Base-by-base conservation (phyloP, 108 stramenopile genomes). In the Chaetoceros muelleri region DNA sequence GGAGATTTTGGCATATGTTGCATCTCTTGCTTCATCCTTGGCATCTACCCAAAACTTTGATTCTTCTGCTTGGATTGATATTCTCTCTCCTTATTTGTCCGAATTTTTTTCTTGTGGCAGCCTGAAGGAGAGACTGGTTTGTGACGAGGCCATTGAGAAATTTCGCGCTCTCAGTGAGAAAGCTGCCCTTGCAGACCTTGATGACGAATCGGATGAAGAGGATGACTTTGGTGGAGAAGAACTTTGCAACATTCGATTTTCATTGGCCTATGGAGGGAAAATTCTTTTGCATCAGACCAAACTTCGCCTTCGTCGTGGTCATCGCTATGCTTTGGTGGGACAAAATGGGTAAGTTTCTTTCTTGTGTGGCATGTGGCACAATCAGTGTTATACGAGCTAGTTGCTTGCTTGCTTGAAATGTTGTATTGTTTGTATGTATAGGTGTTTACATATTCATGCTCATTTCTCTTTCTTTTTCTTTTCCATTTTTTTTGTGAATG, bases 251-350 rank as follows among this genome's bases (percentile, higher is more conserved):
- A 75, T 95, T 57, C 82, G 92, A 47, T 90, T 92, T 75, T 85
- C 84, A 44, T 66, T 99, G 30, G 98, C 98, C 26, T 99, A 98
- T 78, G 98, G 96, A 48, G 95, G 96, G 47, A 96, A 96, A 71
- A 97, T 99, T 53, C 70, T 99, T 24, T 72, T 99, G 47, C 94
- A 96, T 68, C 88, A 95, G 67, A 96, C 95, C 44, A 83, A 90
- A 56, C 70, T 99, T 27, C 76, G 81, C 24, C 63, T 99, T 63
- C 75, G 94, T 60, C 76, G 98, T n/a, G 96, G 96, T 24, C 94
- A 90, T 53, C 85, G 91, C 25, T 98, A 99, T 67, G 98, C 94
- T 17, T 75, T 99, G 25, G 85, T 99, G 49, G 96, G 96, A 20
- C 86, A 85, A 52, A 98, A 99, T 67, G 95, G n/a, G n/a, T n/a